Conservation (phyloP, 805 yeast species). For the Myxozyma lipomycoides region DNA sequence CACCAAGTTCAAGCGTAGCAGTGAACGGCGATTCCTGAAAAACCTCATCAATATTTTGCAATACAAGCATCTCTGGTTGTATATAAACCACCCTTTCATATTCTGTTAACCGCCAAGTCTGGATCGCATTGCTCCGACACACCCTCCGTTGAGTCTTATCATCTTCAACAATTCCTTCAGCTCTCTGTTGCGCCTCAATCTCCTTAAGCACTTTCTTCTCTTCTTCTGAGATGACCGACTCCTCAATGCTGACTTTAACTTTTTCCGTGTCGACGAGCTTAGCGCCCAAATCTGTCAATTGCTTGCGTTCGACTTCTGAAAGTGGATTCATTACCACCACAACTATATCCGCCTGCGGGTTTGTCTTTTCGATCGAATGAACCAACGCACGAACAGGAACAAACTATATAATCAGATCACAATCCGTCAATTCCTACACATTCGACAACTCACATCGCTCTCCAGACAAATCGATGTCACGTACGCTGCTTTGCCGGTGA, state of each 20-base stretch:
- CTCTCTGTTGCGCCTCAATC: slow-evolving; percentile 3
- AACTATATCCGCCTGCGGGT: slow-evolving; percentile 13
- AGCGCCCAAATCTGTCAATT: slow-evolving; percentile 20
- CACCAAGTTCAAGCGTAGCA: slow-evolving; percentile 24
- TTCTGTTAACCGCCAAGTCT: slow-evolving; percentile 24
- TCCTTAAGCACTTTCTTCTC: slow-evolving; percentile 10
- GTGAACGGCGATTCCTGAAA: slow-evolving; percentile 23
- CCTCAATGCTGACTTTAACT: slow-evolving; percentile 12
- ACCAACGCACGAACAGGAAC: slow-evolving; percentile 18
- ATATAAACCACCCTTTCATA: slow-evolving; percentile 20
- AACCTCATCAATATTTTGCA: slow-evolving; percentile 19
- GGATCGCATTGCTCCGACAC: slow-evolving; percentile 20
- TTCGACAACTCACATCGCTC: slow-evolving; percentile 15
- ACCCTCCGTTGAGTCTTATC: slow-evolving; percentile 1
- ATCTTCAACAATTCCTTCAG: slow-evolving; percentile 2
- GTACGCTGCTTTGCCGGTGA: slow-evolving; percentile 21
- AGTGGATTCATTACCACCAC: slow-evolving; percentile 18
- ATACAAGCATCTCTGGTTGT: slow-evolving; percentile 23
- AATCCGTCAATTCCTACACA: background rate
- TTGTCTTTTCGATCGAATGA: slow-evolving; percentile 14
- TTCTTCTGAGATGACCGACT: slow-evolving; percentile 5
- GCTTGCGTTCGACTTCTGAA: slow-evolving; percentile 11
- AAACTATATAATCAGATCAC: slow-evolving; percentile 4
- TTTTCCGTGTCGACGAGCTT: slow-evolving; percentile 21
- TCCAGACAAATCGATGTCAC: slow-evolving; percentile 15